Evolutionary conservation across 2,329 filamentous ascomycete genomes (phyloP), one percentile per base, ranked within the genome.

Genomic region (Colletotrichum shisoi): DNA sequence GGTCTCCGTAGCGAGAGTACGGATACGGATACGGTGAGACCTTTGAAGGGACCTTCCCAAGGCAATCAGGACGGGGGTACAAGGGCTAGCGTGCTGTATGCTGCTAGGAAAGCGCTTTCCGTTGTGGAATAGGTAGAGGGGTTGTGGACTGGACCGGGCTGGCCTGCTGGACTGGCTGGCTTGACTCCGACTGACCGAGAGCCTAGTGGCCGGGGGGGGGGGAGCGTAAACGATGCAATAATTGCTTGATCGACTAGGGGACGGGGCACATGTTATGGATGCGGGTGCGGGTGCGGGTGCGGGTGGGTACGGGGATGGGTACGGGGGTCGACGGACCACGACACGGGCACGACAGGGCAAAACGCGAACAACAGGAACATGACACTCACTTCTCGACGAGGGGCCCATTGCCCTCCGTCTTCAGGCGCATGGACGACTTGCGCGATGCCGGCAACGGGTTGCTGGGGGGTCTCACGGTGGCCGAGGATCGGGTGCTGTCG

Each of bases 401-500:
- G 64, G 78, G 75, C 68, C 76, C 78, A 74, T 79, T 79, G 72
- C 85, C 84, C 74, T 85, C 82, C 56, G 71, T 74, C 70, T 72
- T 74, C 57, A 77, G 69, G 63, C 73, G 73, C 70, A 73, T 73
- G n/a, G 72, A 73, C 37, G 70, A 21, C 66, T 74, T 44, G 74
- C 72, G 70, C 54, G 79, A 76, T 44, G 75, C 73, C 39, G 75
- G 73, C 62, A 75, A 73, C 67, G 71, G 75, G 67, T 76, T 72
- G 63, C 73, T 74, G 57, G 77, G 78, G 63, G 83, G 83, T 78
- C 83, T 87, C 71, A 88, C 80, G 45, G 90, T 93, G 74, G 87
- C 85, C 74, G 83, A 85, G 69, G 89, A 91, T 73, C 85, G 85
- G 78, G 85, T 87, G 80, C 88, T 91, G 73, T 87, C 85, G 74